These are phyloP conservation scores for Cymbopogon citratus DNA, from an alignment of 176 grass and related monocot genomes.

Conservation along the genomic window DNA sequence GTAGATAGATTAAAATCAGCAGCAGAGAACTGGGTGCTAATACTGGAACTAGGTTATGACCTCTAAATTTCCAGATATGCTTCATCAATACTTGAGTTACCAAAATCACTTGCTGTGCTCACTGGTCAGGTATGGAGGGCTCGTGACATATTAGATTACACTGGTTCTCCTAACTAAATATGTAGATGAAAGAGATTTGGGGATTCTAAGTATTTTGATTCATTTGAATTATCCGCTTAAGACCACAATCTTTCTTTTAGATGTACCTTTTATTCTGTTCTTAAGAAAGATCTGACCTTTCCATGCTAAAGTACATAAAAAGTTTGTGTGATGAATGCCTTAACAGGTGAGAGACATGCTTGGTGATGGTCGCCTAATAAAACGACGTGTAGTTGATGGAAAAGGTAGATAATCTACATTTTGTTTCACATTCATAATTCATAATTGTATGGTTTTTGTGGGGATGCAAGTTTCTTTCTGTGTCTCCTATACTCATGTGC, in stretches of 20 bases:
- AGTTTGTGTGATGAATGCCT: slow-evolving; percentile 24
- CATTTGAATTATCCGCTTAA: slow-evolving; percentile 4
- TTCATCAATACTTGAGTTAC: background rate
- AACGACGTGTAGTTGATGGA: slow-evolving; percentile 83
- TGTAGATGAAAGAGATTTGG: background rate
- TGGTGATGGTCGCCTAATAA: slow-evolving; percentile 97
- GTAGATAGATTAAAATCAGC: background rate
- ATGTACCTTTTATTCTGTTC: background rate
- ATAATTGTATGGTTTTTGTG: slow-evolving; percentile 10
- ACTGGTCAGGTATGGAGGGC: background rate
- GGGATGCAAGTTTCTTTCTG: background rate
- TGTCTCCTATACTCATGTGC: background rate
- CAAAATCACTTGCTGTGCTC: background rate
- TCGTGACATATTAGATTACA: background rate
- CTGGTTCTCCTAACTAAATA: background rate
- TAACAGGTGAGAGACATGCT: slow-evolving; percentile 97
- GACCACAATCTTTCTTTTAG: background rate
- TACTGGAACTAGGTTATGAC: background rate
- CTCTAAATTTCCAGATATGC: background rate
- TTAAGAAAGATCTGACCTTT: background rate
- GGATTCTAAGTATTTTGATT: background rate
- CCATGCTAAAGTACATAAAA: slow-evolving; percentile 1
- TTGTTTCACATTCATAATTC: slow-evolving; percentile 20
- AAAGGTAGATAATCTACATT: slow-evolving; percentile 51
- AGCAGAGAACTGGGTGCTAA: background rate